A percentile compares a stretch with the other conserved stretches of the same genome.
Conservation (phyloP, 208 protist genomes). For the Naegleria lovaniensis region DNA sequence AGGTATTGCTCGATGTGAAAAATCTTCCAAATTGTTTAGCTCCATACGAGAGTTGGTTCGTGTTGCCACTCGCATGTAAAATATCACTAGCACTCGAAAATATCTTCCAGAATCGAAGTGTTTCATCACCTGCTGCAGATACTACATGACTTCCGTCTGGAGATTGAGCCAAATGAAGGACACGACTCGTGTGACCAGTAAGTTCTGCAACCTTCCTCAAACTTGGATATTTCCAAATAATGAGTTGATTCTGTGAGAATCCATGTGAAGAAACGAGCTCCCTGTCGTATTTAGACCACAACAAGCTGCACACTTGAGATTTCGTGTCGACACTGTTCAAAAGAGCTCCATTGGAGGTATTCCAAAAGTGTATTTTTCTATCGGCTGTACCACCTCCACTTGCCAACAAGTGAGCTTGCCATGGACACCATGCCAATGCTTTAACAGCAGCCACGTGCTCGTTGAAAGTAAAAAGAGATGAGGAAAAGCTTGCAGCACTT, state of each 20-base stretch:
- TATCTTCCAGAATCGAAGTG: constrained; percentile 35
- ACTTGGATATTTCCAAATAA: constrained; percentile 30
- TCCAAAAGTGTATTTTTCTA: constrained; percentile 77
- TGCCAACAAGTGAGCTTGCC: constrained; percentile 63
- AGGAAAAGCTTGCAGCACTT: not conserved
- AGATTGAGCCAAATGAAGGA: constrained; percentile 17
- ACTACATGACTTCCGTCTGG: constrained; percentile 27
- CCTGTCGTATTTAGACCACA: constrained; percentile 25
- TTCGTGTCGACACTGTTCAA: constrained; percentile 10
- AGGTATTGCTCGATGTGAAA: not conserved
- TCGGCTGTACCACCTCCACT: constrained; percentile 79
- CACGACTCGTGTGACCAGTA: constrained; percentile 19
- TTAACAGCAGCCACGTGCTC: constrained; percentile 70
- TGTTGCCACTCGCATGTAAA: not conserved
- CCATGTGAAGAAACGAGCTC: constrained; percentile 35
- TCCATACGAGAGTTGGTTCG: not conserved
- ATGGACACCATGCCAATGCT: constrained; percentile 79
- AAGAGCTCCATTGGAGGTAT: constrained; percentile 53
- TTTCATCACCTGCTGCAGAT: constrained; percentile 33
- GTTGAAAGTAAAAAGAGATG: constrained; percentile 51
- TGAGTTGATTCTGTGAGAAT: constrained; percentile 33
- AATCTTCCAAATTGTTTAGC: not conserved
- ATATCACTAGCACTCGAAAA: constrained; percentile 7
- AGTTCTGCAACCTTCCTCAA: not conserved
- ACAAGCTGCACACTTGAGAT: constrained; percentile 30